Evolutionary conservation across 495 filamentous ascomycete species (phyloP).

Genomic region (Physcia stellaris): DNA sequence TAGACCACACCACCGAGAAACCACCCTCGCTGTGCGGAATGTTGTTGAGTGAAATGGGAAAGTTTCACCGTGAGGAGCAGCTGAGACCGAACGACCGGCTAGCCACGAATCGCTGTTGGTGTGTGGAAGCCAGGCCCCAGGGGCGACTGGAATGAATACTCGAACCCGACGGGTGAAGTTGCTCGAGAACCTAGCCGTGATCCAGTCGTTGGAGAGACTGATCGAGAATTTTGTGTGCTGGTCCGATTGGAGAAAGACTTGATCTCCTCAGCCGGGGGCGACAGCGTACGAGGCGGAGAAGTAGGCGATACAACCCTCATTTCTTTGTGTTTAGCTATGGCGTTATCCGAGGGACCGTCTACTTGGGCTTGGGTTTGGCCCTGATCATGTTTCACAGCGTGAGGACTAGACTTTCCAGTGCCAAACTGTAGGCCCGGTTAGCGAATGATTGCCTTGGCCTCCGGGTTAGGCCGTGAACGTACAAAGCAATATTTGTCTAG

Average conservation of each 20-base stretch:
- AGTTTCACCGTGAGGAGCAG: too few species aligned
- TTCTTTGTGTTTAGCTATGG: not conserved
- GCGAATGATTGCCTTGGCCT: conserved; percentile 8
- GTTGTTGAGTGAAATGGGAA: too few species aligned
- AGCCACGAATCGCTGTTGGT: conserved; percentile 34
- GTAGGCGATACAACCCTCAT: conserved; percentile 5
- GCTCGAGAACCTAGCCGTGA: conserved; percentile 15
- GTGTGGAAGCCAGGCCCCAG: conserved; percentile 29
- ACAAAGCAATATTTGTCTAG: conserved; percentile 98
- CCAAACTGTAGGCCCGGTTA: conserved; percentile 32
- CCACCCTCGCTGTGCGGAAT: too few species aligned
- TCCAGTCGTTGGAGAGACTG: conserved; percentile 15
- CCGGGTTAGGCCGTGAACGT: conserved; percentile 39
- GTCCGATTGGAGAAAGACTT: conserved; percentile 11
- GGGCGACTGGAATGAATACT: conserved; percentile 27
- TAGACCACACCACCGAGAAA: too few species aligned
- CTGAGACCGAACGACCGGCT: too few species aligned
- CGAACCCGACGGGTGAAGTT: conserved; percentile 25
- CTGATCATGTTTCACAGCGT: conserved; percentile 12
- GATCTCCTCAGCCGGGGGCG: conserved; percentile 12
- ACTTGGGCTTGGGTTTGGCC: conserved; percentile 9
- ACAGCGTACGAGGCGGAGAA: conserved; percentile 9
- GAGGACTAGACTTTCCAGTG: conserved; percentile 26
- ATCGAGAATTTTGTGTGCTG: conserved; percentile 18
- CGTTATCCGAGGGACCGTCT: conserved; percentile 8